Evolutionary conservation across 257 asterid species (phyloP).

Genomic region (Rhazya stricta): DNA sequence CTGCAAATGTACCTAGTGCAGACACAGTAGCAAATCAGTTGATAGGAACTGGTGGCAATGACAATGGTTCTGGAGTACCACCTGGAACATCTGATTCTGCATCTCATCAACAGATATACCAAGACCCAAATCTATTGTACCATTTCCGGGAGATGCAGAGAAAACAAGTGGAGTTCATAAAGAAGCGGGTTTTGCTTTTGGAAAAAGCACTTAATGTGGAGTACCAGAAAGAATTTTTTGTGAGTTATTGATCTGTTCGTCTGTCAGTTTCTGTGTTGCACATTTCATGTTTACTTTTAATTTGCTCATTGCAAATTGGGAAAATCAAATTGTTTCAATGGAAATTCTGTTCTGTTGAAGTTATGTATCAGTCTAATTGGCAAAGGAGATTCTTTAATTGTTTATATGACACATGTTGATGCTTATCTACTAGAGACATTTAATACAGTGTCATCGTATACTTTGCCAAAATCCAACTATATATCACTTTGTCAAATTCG

Average conservation of each 20-base stretch:
- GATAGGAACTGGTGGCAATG: constrained; percentile 41
- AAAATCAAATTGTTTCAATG: neutral
- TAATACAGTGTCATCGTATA: neutral
- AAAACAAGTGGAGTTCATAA: constrained; percentile 81
- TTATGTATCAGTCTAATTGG: neutral
- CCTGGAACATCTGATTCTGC: constrained; percentile 55
- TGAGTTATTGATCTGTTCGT: constrained; percentile 37
- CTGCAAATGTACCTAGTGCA: constrained; percentile 30
- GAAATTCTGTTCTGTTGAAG: neutral
- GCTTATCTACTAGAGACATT: neutral
- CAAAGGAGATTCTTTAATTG: neutral
- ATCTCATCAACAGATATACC: constrained; percentile 48
- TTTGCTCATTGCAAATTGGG: too few species aligned
- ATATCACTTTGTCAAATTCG: neutral
- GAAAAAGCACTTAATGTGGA: constrained; percentile 82
- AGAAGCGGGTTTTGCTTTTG: constrained; percentile 85
- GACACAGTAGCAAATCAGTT: constrained; percentile 46
- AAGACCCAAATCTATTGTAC: constrained; percentile 51
- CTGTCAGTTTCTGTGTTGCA: neutral
- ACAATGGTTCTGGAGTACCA: constrained; percentile 41
- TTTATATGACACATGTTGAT: neutral
- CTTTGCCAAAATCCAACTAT: neutral
- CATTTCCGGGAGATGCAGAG: constrained; percentile 92
- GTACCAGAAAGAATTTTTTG: constrained; percentile 55
- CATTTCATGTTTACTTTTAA: neutral